Evolutionary conservation across 2,329 filamentous ascomycete genomes (phyloP), one percentile per base, ranked within the genome.

Genomic region (Furcasterigmium sp.): DNA sequence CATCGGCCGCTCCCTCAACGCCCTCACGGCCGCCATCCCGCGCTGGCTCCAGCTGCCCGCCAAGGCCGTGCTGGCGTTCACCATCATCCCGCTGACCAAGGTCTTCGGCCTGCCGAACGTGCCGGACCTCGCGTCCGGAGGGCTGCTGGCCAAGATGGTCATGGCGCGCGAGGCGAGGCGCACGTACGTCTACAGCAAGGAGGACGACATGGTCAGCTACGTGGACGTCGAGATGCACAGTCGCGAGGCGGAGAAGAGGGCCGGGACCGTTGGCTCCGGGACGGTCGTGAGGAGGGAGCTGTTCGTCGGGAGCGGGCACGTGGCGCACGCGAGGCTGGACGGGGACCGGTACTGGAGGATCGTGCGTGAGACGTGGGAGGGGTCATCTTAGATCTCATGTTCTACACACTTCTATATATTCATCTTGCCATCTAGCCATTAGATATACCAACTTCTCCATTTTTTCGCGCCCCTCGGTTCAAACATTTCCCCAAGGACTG

Each of bases 151-250:
- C 18, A 41, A 45, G 21, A 44, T 46, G 8, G 50, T 57, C 28
- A 54, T 66, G 38, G 55, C 51, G 10, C 53, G 52, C 25, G 72
- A 76, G 55, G 61, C 60, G 4, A 59, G 66, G 17, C 62, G 76
- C 28, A 59, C 67, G n/a, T 81, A 80, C 47, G 48, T 80, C 15
- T 80, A 78, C 46, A 69, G 72, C 10, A 60, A 64, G 28, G 64
- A 56, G 2, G 77, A 81, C 52, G 46, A 51, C 28, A 61, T 78
- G 47, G 69, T 80, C 5, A 56, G 62, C 3, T 70, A 60, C 55
- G 50, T 47, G 8, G 67, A 76, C 45, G 63, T 80, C 5, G 72
- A 78, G 55, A 52, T 51, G 34, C 73, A 80, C 49, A 73, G 70
- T 1, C 53, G 46, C 3, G 59, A 67, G 35, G 73, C 75, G 0